Conservation (phyloP, 768 basidiomycete genomes). For the Tricholoma sp. region DNA sequence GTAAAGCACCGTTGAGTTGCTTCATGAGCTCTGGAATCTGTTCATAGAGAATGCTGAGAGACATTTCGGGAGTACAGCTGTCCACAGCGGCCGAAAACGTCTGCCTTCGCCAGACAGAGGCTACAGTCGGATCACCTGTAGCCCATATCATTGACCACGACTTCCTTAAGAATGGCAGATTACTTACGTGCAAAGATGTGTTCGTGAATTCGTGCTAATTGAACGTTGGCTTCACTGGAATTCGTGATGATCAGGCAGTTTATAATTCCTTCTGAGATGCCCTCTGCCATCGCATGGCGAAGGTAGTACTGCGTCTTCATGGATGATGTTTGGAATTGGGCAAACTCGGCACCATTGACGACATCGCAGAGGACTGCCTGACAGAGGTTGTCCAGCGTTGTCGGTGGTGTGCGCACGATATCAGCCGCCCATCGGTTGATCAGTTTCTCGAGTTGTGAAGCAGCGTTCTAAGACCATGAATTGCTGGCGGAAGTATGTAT, state of each 20-base stretch:
- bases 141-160: not conserved
- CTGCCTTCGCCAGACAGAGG: constrained; percentile 85
- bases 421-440: constrained; percentile 90
- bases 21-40: constrained; percentile 62
- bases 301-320: constrained; percentile 79
- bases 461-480: constrained; percentile 53
- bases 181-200: constrained; percentile 80
- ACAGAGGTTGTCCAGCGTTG: constrained; percentile 46
- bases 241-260: constrained; percentile 87
- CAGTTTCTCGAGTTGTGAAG: constrained; percentile 74
- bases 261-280: constrained; percentile 72
- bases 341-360: constrained; percentile 42
- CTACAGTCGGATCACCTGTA: constrained; percentile 82
- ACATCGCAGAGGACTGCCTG: constrained; percentile 59
- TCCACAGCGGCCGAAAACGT: constrained; percentile 88
- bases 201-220: constrained; percentile 83
- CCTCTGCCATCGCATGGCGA: constrained; percentile 75
- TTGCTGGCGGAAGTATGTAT: constrained; percentile 3
- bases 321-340: constrained; percentile 42
- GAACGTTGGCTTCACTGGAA: constrained; percentile 77
- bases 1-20: constrained; percentile 40
- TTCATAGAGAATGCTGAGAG: constrained; percentile 60
- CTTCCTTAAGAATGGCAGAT: not conserved
- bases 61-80: constrained; percentile 66
- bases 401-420: constrained; percentile 53